These are phyloP conservation scores for Phytophthora pluvialis DNA, from an alignment of 352 stramenopile species.

Conservation along the genomic window DNA sequence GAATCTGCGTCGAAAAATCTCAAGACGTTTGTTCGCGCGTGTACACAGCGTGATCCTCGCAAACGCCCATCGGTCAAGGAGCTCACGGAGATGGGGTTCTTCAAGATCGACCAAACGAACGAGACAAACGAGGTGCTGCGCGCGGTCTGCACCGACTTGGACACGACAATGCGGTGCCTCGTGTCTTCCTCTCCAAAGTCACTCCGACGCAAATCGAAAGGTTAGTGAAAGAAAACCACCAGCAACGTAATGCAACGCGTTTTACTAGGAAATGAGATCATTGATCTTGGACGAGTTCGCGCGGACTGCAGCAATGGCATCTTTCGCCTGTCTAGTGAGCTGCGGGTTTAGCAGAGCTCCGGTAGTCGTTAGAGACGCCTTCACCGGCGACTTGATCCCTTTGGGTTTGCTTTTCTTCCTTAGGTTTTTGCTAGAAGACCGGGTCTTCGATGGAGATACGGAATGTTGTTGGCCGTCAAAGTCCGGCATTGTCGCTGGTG, in stretches of 20 bases:
- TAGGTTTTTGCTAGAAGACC: constrained; percentile 4
- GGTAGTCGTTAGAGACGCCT: constrained; percentile 16
- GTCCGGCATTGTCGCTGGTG: constrained; percentile 2
- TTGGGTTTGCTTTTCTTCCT: constrained; percentile 32
- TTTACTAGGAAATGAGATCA: constrained; percentile 61
- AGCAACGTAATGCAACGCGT: neutral
- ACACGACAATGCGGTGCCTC: constrained; percentile 59
- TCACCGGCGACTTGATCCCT: constrained; percentile 30
- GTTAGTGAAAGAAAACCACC: neutral
- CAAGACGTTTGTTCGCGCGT: constrained; percentile 47
- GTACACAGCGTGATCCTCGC: constrained; percentile 50
- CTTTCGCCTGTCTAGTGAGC: constrained; percentile 59
- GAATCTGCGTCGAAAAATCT: constrained; percentile 51
- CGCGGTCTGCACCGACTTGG: constrained; percentile 61
- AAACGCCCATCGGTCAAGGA: constrained; percentile 42
- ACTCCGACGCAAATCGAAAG: constrained; percentile 14
- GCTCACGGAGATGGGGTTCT: constrained; percentile 53
- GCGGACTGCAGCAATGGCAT: constrained; percentile 64
- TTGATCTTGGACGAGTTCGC: constrained; percentile 82
- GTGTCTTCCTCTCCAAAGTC: constrained; percentile 20
- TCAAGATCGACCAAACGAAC: constrained; percentile 55
- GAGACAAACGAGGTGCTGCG: constrained; percentile 63
- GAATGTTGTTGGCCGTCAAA: constrained; percentile 2
- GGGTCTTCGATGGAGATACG: constrained; percentile 15
- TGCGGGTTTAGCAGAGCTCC: constrained; percentile 54